These are phyloP conservation scores for Mycosphaerelloides madeirae DNA, from an alignment of 2,329 filamentous ascomycete genomes.

Conservation along the genomic window DNA sequence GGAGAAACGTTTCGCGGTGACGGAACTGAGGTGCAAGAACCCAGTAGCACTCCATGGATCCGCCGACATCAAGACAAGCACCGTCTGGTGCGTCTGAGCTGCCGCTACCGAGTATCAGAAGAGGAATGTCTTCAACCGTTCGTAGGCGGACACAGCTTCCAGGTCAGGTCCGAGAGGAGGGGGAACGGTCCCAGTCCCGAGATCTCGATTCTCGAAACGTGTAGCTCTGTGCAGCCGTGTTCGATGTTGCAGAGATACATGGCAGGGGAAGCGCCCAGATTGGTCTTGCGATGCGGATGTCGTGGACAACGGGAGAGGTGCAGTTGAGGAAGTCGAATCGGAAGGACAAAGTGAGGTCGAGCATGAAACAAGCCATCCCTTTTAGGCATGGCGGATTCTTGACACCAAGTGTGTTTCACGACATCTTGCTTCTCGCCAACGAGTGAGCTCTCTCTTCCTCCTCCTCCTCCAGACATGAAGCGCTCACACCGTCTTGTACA, in stretches of 20 bases:
- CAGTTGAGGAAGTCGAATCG: neutral
- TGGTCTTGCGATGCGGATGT: neutral
- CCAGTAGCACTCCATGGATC: constrained; percentile 1
- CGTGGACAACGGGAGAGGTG: neutral
- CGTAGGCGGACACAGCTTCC: constrained; percentile 2
- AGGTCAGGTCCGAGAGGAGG: neutral
- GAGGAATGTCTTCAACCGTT: constrained; percentile 4
- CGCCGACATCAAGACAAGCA: neutral
- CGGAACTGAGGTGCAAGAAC: constrained; percentile 1
- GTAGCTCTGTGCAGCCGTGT: neutral
- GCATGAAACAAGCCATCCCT: neutral
- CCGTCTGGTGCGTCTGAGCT: neutral
- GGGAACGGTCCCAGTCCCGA: neutral
- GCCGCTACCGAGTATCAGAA: constrained; percentile 4
- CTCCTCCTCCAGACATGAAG: too few relatives aligned
- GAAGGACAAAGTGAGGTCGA: neutral
- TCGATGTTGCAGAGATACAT: neutral
- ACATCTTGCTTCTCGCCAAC: neutral
- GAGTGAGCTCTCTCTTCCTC: too few relatives aligned
- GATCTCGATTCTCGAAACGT: neutral
- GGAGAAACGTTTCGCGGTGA: constrained; percentile 2
- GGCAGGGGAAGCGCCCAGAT: neutral
- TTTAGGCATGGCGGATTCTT: neutral
- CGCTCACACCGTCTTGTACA: too few relatives aligned
- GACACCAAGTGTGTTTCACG: neutral